Evolutionary conservation across 495 filamentous ascomycete genomes (phyloP).

Genomic region (Lasiosphaeriaceae sp.): DNA sequence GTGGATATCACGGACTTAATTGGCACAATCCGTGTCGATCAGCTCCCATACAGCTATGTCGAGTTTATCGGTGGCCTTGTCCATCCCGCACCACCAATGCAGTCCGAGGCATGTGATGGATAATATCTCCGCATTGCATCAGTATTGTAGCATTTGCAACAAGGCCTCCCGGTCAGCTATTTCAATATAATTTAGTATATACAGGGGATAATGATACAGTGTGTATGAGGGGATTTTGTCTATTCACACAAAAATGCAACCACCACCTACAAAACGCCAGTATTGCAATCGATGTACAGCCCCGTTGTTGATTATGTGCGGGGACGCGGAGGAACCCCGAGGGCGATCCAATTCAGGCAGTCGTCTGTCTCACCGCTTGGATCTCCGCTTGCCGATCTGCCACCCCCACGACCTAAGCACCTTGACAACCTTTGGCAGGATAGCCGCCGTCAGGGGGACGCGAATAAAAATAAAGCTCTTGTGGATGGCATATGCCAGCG

Average conservation of each 20-base stretch:
- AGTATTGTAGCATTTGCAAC: not conserved
- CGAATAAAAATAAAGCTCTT: constrained; percentile 96
- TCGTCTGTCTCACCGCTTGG: not conserved
- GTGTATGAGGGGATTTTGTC: not conserved
- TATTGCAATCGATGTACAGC: not conserved
- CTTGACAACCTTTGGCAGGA: constrained; percentile 90
- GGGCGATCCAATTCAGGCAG: not conserved
- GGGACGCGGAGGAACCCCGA: not conserved
- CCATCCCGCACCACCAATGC: too few relatives aligned
- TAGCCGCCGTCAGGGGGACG: constrained; percentile 81
- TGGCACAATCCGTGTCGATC: too few relatives aligned
- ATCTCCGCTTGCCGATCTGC: constrained; percentile 50
- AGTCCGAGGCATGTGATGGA: too few relatives aligned
- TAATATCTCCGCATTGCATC: not conserved
- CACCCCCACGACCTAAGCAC: constrained; percentile 77
- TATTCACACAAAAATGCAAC: not conserved
- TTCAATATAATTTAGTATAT: not conserved
- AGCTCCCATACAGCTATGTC: too few relatives aligned
- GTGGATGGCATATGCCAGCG: constrained; percentile 93
- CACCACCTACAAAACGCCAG: not conserved
- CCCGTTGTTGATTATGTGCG: not conserved
- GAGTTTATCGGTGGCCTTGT: too few relatives aligned
- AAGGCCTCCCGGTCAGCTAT: not conserved
- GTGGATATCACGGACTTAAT: too few relatives aligned
- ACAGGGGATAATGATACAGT: not conserved